Evolutionary conservation across 495 filamentous ascomycete species (phyloP), one percentile per base, ranked within the genome.

Genomic region (Corynascus novoguineensis): DNA sequence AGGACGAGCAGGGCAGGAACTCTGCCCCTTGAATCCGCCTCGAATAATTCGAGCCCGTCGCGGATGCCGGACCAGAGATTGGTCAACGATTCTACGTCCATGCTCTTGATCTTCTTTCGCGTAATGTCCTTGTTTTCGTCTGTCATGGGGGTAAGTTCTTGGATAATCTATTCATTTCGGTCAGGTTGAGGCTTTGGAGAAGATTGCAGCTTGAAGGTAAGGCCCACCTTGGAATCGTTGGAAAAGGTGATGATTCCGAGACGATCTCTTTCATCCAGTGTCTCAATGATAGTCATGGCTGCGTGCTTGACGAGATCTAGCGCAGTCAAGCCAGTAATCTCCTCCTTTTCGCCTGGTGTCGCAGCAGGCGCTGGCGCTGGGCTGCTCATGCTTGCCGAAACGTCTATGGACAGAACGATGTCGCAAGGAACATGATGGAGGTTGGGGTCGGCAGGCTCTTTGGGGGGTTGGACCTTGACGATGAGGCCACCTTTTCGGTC

Each of bases 231-330:
- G 14, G 67, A 62, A 0, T 56, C 37, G 25, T 27, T 44, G 8
- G 66, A 50, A 32, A 76, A 79, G 0, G 75, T 75, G 15, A 79
- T 74, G 5, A 79, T 75, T 8, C 74, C 76, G 8, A 79, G 63
- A 11, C 75, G 62, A 51, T 79, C 75, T 1, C 50, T 51, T 17
- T 68, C 63, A 49, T 73, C 62, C 17, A 79, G 54, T 4, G 70
- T 75, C 49, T 68, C 72, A 8, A 76, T 25, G 37, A 78, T 78
- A 11, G 73, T 75, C 12, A 64, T 64, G 31, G 74, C 73, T 0
- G 75, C 72, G 54, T 79, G 73, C 52, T 76, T 79, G 35, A 67
- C 66, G 21, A 79, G 68, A 50, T 78, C 75, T 53, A 78, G 44
- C 3, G 75, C 68, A 2, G 74, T 65, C 3, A 77, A 47, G 11